Base-by-base conservation (phyloP, 2,329 filamentous ascomycete genomes). In the Sclerotinia trifoliorum region DNA sequence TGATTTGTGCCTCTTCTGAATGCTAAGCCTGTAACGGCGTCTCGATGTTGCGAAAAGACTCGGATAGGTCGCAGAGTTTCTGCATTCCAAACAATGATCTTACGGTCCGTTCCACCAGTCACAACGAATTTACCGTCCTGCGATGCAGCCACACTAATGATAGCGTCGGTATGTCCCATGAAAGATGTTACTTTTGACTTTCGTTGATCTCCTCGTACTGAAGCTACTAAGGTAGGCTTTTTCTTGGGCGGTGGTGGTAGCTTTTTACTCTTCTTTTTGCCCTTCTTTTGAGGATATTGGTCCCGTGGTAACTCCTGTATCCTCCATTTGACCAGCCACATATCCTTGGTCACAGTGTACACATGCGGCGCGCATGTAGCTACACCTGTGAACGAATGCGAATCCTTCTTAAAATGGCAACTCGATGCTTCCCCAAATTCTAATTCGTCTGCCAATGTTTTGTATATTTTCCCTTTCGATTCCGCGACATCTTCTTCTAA, bases 401-500 rank as follows among this genome's bases (percentile, higher is more conserved):
- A 90, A 79, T 96, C 92, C 77, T 90, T 90, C 73, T 90, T 88
- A 78, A 95, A 94, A 72, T 90, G 85, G 6, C 88, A 88, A 77
- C 91, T 87, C 21, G 85, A 83, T 49, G 91, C 90, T 46, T 83
- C 81, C 63, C 82, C 82, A 77, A 96, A 90, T 71, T 89, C 87
- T 71, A 97, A 83, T 73, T 91, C 86, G 29, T 85, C 82, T 48
- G 91, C 91, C 73, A 99, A 86, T 78, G 88, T 87, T 64, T 93
- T 87, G 81, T 97, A 98, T 62, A 97, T 85, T 74, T 90, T 90
- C 68, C 95, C 95, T 81, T 97, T 97, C 67, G 88, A 87, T 80
- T 97, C 95, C 65, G 95, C 89, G 55, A 95, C 92, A 78, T 98
- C 95, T 80, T 97, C 93, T 79, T 94, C 89, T 74, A 99, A 82